Conservation (phyloP, 768 basidiomycete genomes). For the Psilocybe tampanensis region DNA sequence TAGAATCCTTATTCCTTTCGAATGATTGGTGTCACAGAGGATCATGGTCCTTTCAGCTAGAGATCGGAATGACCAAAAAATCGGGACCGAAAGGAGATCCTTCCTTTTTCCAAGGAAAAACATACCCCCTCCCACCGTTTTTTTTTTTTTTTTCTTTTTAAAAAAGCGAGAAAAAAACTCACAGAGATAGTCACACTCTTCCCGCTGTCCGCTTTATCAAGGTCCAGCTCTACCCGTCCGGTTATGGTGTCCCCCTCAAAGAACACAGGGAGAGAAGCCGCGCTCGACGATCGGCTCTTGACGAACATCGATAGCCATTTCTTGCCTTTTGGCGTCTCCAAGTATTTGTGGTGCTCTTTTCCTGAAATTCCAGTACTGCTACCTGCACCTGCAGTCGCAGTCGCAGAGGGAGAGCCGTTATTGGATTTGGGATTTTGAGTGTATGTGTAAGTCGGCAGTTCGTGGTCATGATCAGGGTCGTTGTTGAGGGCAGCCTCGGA, state of each 20-base stretch:
- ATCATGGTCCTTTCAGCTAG: no score
- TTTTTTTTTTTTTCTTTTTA: no score
- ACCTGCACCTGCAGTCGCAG: neutral
- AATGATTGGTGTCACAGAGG: no score
- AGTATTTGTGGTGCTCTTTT: slow-evolving; percentile 39
- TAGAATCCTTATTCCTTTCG: neutral
- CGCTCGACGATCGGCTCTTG: slow-evolving; percentile 44
- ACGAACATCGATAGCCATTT: slow-evolving; percentile 54
- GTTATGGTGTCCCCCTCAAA: slow-evolving; percentile 49
- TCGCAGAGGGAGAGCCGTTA: neutral
- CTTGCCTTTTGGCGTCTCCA: slow-evolving; percentile 44
- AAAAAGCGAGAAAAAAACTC: slow-evolving; percentile 17
- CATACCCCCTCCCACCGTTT: no score
- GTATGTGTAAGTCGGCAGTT: slow-evolving; percentile 20
- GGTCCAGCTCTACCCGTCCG: slow-evolving; percentile 53
- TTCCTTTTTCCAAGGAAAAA: no score
- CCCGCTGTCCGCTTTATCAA: slow-evolving; percentile 49
- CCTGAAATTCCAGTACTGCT: slow-evolving; percentile 1
- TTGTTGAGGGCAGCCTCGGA: slow-evolving; percentile 11
- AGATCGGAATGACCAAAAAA: no score
- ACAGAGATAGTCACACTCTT: slow-evolving; percentile 52
- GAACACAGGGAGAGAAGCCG: slow-evolving; percentile 45
- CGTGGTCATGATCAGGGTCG: slow-evolving; percentile 12
- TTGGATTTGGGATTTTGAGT: no score
- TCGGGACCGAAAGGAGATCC: no score